phyloP scores from a whole-genome alignment of 2,329 filamentous ascomycete genomes.

The Emmonsiellopsis sp. region DNA sequence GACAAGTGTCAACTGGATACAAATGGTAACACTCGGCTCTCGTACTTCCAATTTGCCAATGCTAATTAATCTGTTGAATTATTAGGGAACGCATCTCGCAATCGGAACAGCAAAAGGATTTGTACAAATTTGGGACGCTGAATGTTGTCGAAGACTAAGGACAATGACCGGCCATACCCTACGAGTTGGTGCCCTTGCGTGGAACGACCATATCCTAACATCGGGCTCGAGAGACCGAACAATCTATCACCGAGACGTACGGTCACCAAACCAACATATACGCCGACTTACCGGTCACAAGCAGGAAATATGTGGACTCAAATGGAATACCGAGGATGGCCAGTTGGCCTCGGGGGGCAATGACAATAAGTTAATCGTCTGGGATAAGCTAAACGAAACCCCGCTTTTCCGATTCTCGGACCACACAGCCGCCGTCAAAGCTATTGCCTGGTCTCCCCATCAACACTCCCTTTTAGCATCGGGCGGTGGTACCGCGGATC shows the following conservation, averaged over 20 bases:
- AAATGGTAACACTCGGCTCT: slow-evolving; percentile 47
- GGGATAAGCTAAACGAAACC: slow-evolving; percentile 90
- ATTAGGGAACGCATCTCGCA: slow-evolving; percentile 75
- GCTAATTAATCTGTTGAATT: slow-evolving; percentile 7
- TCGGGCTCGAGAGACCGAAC: slow-evolving; percentile 87
- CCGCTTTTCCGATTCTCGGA: slow-evolving; percentile 91
- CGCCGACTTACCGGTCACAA: slow-evolving; percentile 87
- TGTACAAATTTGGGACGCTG: slow-evolving; percentile 96
- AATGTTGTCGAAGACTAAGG: slow-evolving; percentile 70
- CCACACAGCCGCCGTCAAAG: slow-evolving; percentile 92
- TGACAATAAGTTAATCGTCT: slow-evolving; percentile 98
- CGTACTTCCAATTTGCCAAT: not conserved
- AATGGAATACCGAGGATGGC: slow-evolving; percentile 94
- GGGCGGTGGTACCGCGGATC: slow-evolving; percentile 88
- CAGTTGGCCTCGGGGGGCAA: slow-evolving; percentile 94
- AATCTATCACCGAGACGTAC: slow-evolving; percentile 93
- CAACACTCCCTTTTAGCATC: slow-evolving; percentile 90
- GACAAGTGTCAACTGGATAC: slow-evolving; percentile 97
- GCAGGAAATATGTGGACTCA: slow-evolving; percentile 92
- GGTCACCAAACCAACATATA: slow-evolving; percentile 82
- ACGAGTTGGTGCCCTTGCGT: slow-evolving; percentile 85
- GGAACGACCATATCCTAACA: slow-evolving; percentile 96
- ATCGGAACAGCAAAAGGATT: slow-evolving; percentile 91
- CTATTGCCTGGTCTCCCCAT: slow-evolving; percentile 95
- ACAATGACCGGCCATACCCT: slow-evolving; percentile 97